A percentile compares a stretch with the other conserved stretches of the same genome.
Conservation (phyloP, 495 filamentous ascomycete species). For the Clavariopsis aquatica region DNA sequence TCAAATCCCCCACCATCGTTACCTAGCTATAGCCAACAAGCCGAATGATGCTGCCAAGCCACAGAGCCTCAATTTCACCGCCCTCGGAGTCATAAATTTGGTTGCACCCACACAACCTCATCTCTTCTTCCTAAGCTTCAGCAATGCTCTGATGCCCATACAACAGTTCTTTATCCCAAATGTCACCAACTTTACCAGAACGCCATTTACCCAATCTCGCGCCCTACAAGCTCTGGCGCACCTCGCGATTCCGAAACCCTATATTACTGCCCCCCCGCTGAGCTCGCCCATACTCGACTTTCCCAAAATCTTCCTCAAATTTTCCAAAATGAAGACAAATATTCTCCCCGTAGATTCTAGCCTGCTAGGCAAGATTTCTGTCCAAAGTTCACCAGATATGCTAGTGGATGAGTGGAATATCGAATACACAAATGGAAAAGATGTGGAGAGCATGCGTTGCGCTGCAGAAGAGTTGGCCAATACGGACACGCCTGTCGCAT, state of each 20-base stretch:
- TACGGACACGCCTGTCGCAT: slow-evolving; percentile 77
- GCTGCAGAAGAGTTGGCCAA: slow-evolving; percentile 64
- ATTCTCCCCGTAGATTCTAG: slow-evolving; percentile 31
- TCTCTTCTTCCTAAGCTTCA: neutral
- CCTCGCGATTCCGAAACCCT: neutral
- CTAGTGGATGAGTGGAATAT: slow-evolving; percentile 34
- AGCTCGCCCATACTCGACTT: neutral
- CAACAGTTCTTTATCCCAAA: slow-evolving; percentile 18
- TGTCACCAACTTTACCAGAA: slow-evolving; percentile 15
- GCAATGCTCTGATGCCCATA: slow-evolving; percentile 27
- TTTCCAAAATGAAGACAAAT: slow-evolving; percentile 29
- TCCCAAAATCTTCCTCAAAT: neutral
- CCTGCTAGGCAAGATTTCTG: slow-evolving; percentile 24
- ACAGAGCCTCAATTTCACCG: neutral
- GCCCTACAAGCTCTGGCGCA: slow-evolving; percentile 24
- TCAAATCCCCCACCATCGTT: too few species aligned
- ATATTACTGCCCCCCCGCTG: slow-evolving; percentile 14
- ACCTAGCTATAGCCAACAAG: too few species aligned
- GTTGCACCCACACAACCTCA: neutral
- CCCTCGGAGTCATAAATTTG: slow-evolving; percentile 24
- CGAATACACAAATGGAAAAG: slow-evolving; percentile 21
- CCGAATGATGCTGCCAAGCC: slow-evolving; percentile 9
- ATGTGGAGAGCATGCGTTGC: slow-evolving; percentile 44
- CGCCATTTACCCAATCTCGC: slow-evolving; percentile 4
- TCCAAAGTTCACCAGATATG: neutral